These are phyloP conservation scores for Ehretia macrophylla DNA, from an alignment of 257 asterid genomes.

Conservation along the genomic window DNA sequence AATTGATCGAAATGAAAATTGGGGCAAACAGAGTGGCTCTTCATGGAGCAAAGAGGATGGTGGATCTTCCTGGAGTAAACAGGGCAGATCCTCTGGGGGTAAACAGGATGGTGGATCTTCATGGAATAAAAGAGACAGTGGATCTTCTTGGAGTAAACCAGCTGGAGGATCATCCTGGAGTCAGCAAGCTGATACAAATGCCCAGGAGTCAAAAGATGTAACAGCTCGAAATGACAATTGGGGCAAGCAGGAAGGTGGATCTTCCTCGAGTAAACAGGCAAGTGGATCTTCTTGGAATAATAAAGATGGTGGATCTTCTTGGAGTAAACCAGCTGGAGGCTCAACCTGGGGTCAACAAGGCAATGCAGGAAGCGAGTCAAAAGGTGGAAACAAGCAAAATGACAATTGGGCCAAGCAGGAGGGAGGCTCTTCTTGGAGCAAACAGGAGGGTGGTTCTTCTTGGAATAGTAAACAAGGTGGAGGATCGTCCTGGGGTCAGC, in stretches of 20 bases:
- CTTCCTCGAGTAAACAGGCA: conserved; percentile 21
- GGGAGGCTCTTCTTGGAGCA: conserved; percentile 22
- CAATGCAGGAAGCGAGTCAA: conserved; percentile 11
- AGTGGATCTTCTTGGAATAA: background rate
- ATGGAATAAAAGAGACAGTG: conserved; percentile 16
- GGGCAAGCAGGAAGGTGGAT: conserved; percentile 21
- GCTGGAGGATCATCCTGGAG: conserved; percentile 15
- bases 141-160: conserved; percentile 16
- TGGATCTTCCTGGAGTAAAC: conserved; percentile 16
- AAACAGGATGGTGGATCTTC: conserved; percentile 22
- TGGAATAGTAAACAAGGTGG: conserved; percentile 39
- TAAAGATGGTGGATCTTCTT: conserved; percentile 17
- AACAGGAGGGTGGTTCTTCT: conserved; percentile 25
- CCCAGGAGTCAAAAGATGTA: conserved; percentile 5
- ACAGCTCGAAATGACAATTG: conserved; percentile 7
- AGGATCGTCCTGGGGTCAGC: conserved; percentile 53
- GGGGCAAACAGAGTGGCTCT: conserved; percentile 16
- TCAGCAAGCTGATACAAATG: conserved; percentile 26
- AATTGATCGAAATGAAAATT: background rate
- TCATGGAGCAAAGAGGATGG: conserved; percentile 28
- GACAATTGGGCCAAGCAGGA: conserved; percentile 17
- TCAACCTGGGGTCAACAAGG: conserved; percentile 20
- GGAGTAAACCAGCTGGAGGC: conserved; percentile 16
- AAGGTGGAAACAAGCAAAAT: background rate
- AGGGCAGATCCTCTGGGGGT: conserved; percentile 22